A percentile compares a stretch with the other conserved stretches of the same genome.
phyloP scores from a whole-genome alignment of 108 stramenopile genomes.

The Skeletonema marinoi region DNA sequence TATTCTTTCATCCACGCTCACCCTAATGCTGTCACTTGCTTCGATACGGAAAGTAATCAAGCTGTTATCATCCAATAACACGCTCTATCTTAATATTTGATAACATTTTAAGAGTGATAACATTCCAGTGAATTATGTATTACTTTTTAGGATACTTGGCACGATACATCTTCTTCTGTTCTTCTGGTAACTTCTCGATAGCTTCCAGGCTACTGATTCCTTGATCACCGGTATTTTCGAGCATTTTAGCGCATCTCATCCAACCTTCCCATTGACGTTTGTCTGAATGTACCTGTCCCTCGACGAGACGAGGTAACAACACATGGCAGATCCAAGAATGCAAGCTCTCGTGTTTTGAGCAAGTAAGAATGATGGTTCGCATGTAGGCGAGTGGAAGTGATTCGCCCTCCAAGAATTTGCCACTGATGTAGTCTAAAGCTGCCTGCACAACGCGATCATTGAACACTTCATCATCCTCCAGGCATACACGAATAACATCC shows the following conservation, averaged over 20 bases:
- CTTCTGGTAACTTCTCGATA: constrained; percentile 70
- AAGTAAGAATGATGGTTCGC: constrained; percentile 86
- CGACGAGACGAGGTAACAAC: constrained; percentile 79
- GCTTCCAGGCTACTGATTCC: constrained; percentile 75
- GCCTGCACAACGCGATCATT: constrained; percentile 78
- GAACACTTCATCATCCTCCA: constrained; percentile 81
- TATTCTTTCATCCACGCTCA: background rate
- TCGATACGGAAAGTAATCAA: background rate
- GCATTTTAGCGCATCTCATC: constrained; percentile 91
- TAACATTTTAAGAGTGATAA: background rate
- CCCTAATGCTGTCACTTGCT: background rate
- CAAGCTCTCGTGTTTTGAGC: constrained; percentile 86
- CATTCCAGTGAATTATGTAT: background rate
- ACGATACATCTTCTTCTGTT: constrained; percentile 72
- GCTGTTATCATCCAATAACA: background rate
- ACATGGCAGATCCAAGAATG: constrained; percentile 87
- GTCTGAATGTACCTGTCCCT: constrained; percentile 80
- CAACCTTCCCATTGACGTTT: constrained; percentile 91
- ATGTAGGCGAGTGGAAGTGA: constrained; percentile 87
- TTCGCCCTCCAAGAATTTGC: constrained; percentile 64
- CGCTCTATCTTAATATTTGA: background rate
- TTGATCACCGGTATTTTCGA: constrained; percentile 68
- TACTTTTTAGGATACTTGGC: constrained; percentile 58
- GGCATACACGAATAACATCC: constrained; percentile 71
- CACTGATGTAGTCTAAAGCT: constrained; percentile 82